Evolutionary conservation across 768 basidiomycete species (phyloP).

Genomic region (Leccinum variicolor): DNA sequence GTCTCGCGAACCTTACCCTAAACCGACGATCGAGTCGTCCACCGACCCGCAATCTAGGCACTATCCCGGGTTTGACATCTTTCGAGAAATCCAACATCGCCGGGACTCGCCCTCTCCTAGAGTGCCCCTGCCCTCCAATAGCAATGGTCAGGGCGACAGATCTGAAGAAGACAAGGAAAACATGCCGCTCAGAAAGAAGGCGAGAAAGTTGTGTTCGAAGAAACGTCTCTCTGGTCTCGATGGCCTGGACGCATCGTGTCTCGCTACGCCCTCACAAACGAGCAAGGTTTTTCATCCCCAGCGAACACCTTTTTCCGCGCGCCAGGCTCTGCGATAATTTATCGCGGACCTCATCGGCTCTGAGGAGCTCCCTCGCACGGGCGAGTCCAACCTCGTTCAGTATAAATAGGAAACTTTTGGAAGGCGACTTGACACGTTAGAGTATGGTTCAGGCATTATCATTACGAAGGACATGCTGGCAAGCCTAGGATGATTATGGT

Average conservation of each 20-base stretch:
- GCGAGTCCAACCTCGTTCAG: background rate
- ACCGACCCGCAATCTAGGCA: slow-evolving; percentile 55
- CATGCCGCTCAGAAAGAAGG: slow-evolving; percentile 43
- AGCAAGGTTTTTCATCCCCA: slow-evolving; percentile 8
- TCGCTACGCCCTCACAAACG: slow-evolving; percentile 1
- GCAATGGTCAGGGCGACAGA: slow-evolving; percentile 5
- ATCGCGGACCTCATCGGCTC: background rate
- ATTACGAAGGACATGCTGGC: background rate
- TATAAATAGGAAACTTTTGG: background rate
- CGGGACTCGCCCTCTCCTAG: slow-evolving; percentile 2
- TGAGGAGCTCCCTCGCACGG: background rate
- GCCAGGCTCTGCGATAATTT: slow-evolving; percentile 19
- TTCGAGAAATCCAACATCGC: slow-evolving; percentile 39
- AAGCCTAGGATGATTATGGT: background rate
- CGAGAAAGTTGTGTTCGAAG: slow-evolving; percentile 37
- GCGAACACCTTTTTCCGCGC: slow-evolving; percentile 15
- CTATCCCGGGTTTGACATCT: slow-evolving; percentile 64
- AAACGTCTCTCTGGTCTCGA: slow-evolving; percentile 13
- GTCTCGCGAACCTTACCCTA: slow-evolving; percentile 19
- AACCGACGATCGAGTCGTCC: slow-evolving; percentile 37
- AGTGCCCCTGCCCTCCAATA: slow-evolving; percentile 1
- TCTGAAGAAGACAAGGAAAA: slow-evolving; percentile 59
- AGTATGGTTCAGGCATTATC: slow-evolving; percentile 3
- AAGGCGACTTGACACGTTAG: background rate
- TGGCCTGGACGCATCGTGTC: slow-evolving; percentile 2